A percentile compares a stretch with the other conserved stretches of the same genome.
Evolutionary conservation across 2,329 filamentous ascomycete genomes (phyloP).

Genomic region (Cryphonectria naterciae): DNA sequence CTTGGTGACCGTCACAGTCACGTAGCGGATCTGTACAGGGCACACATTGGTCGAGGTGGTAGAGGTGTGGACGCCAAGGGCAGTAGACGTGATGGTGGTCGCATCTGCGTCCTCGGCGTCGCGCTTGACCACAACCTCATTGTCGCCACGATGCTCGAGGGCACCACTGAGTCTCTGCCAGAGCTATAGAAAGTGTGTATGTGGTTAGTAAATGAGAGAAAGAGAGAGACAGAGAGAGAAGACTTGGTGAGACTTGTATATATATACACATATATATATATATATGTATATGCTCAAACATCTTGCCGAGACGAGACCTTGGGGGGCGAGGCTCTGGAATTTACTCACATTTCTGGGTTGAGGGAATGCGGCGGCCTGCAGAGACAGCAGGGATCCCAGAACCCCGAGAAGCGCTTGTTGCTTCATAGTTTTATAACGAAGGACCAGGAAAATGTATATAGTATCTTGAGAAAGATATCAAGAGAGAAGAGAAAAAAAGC

Average conservation of each 20-base stretch:
- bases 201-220: background rate
- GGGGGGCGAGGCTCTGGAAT: background rate
- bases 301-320: background rate
- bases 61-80: background rate
- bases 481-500: background rate
- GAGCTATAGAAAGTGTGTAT: background rate
- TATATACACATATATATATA: no score
- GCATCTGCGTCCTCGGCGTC: background rate
- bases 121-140: background rate
- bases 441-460: background rate
- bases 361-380: conserved; percentile 12
- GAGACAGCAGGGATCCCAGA: conserved; percentile 11
- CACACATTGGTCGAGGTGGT: conserved; percentile 6
- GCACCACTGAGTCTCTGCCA: conserved; percentile 14
- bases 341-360: conserved; percentile 13
- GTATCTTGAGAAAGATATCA: background rate
- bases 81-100: conserved; percentile 12
- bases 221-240: no score
- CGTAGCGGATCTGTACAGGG: conserved; percentile 12
- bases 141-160: conserved; percentile 5
- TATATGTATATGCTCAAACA: background rate
- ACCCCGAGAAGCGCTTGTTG: conserved; percentile 16
- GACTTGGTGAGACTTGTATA: no score
- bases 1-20: conserved; percentile 14
- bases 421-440: conserved; percentile 15